These are phyloP conservation scores for Aureobasidium namibiae DNA, from an alignment of 2,329 filamentous ascomycete species.

Conservation along the genomic window DNA sequence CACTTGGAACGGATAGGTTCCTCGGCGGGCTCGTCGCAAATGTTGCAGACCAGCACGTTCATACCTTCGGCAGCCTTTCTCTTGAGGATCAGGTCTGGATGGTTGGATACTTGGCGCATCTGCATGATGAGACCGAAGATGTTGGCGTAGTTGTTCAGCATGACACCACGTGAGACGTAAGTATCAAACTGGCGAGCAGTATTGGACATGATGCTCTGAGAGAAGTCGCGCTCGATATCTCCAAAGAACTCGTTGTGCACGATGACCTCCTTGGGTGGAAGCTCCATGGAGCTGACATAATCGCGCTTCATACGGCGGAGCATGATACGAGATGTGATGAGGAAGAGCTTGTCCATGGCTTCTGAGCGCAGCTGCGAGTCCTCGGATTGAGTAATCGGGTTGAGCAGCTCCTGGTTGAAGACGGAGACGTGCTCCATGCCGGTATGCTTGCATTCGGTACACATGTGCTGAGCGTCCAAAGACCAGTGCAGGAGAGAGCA, in stretches of 20 bases:
- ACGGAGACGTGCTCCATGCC: slow-evolving; percentile 65
- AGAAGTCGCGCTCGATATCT: slow-evolving; percentile 92
- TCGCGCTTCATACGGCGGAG: slow-evolving; percentile 89
- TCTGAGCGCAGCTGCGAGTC: slow-evolving; percentile 49
- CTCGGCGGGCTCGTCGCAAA: slow-evolving; percentile 93
- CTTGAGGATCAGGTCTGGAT: slow-evolving; percentile 87
- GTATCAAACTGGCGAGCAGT: slow-evolving; percentile 85
- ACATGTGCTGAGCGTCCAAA: slow-evolving; percentile 63
- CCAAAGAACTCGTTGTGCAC: slow-evolving; percentile 95
- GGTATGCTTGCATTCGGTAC: slow-evolving; percentile 59
- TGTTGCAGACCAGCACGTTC: slow-evolving; percentile 83
- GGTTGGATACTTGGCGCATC: slow-evolving; percentile 96
- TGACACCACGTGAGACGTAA: slow-evolving; percentile 86
- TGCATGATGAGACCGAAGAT: slow-evolving; percentile 99
- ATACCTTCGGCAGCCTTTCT: slow-evolving; percentile 79
- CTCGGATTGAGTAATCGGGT: slow-evolving; percentile 53
- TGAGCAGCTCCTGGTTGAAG: slow-evolving; percentile 91
- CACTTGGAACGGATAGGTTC: slow-evolving; percentile 88
- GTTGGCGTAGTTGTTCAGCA: slow-evolving; percentile 95
- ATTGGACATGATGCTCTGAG: slow-evolving; percentile 89
- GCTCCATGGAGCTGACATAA: slow-evolving; percentile 87
- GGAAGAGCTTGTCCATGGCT: slow-evolving; percentile 72
- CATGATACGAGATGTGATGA: slow-evolving; percentile 92
- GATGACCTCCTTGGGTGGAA: slow-evolving; percentile 88
- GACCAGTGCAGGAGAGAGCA: slow-evolving; percentile 81